Conservation (phyloP, 2,329 filamentous ascomycete genomes). For the Trichoderma gracile region DNA sequence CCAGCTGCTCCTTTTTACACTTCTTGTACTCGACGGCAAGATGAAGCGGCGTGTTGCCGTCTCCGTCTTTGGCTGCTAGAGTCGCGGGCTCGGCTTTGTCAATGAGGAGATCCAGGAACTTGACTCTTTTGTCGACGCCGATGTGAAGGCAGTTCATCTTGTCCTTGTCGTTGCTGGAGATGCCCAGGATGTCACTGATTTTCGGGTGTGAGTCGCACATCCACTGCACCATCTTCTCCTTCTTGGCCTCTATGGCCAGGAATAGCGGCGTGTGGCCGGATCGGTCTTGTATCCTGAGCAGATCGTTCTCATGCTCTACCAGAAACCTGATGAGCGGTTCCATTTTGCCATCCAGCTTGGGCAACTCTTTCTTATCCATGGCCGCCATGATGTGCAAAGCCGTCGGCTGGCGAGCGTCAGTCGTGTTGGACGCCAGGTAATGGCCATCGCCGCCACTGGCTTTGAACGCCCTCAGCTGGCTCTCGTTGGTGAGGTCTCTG, state of each 20-base stretch:
- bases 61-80: slow-evolving; percentile 26
- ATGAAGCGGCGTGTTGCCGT: slow-evolving; percentile 31
- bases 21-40: slow-evolving; percentile 32
- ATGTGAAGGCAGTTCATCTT: slow-evolving; percentile 26
- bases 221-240: slow-evolving; percentile 28
- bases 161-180: slow-evolving; percentile 19
- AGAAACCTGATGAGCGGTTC: slow-evolving; percentile 27
- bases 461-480: slow-evolving; percentile 23
- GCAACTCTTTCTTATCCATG: slow-evolving; percentile 28
- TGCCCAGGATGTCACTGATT: slow-evolving; percentile 23
- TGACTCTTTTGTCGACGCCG: slow-evolving; percentile 29
- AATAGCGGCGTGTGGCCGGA: slow-evolving; percentile 25
- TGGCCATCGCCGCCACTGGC: slow-evolving; percentile 19
- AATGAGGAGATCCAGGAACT: slow-evolving; percentile 28
- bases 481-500: slow-evolving; percentile 19
- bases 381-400: slow-evolving; percentile 29
- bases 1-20: slow-evolving; percentile 29
- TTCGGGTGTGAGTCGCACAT: slow-evolving; percentile 25
- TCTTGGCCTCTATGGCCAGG: slow-evolving; percentile 25
- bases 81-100: slow-evolving; percentile 25
- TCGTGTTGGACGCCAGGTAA: slow-evolving; percentile 23
- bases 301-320: slow-evolving; percentile 16
- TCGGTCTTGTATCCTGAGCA: slow-evolving; percentile 13
- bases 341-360: slow-evolving; percentile 29
- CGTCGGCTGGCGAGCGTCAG: slow-evolving; percentile 27